Conservation (phyloP, 768 basidiomycete species). For the Coprinopsis marcescibilis region DNA sequence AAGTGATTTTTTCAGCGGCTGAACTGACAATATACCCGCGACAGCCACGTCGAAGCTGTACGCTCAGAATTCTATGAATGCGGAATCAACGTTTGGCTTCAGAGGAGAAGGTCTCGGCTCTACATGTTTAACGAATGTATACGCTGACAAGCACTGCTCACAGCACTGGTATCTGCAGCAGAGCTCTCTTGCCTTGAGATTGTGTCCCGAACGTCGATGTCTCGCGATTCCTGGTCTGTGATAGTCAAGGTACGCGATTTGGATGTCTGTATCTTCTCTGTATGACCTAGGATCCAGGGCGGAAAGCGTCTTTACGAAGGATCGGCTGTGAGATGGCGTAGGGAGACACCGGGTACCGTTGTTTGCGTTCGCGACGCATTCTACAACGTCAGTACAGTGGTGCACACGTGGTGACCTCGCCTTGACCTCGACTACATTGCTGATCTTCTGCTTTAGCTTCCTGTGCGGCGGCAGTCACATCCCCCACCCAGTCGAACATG, state of each 20-base stretch:
- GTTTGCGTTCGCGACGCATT: conserved; percentile 87
- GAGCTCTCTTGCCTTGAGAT: conserved; percentile 80
- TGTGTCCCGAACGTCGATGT: conserved; percentile 61
- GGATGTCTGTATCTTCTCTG: not conserved
- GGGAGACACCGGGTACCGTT: conserved; percentile 70
- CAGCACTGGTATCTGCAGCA: conserved; percentile 81
- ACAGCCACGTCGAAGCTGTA: conserved; percentile 74
- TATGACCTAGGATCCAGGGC: too few relatives aligned
- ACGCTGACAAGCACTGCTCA: not conserved
- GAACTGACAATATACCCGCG: not conserved
- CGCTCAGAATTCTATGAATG: conserved; percentile 40
- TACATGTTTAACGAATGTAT: not conserved
- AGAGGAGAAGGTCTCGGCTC: conserved; percentile 76
- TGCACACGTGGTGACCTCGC: conserved; percentile 5
- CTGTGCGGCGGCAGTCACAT: conserved; percentile 74
- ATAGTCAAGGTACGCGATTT: conserved; percentile 61
- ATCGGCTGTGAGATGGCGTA: conserved; percentile 67
- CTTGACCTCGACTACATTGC: too few relatives aligned
- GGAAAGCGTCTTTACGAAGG: conserved; percentile 66
- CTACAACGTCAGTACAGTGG: conserved; percentile 53
- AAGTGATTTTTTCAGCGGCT: not conserved
- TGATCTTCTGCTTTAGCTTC: conserved; percentile 50
- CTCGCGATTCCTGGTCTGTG: conserved; percentile 65
- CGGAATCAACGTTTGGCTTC: conserved; percentile 75
- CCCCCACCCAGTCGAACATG: conserved; percentile 51